phyloP scores from a whole-genome alignment of 148 eudicot species.

The Vaccinium macrocarpon region DNA sequence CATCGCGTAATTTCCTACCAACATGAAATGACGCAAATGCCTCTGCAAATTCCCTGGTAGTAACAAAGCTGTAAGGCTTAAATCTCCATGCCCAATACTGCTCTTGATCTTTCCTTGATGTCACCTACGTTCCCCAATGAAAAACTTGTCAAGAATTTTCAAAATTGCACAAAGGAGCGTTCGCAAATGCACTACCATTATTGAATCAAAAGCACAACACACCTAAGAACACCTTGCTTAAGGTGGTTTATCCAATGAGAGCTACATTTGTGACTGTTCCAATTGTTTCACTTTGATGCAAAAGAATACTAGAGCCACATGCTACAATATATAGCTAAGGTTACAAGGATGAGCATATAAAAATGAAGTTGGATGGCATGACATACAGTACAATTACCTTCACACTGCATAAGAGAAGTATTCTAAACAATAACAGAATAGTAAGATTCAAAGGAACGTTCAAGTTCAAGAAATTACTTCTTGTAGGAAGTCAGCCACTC shows the following conservation, averaged over 20 bases:
- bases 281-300: neutral
- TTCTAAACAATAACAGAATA: too few relatives aligned
- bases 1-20: conserved; percentile 16
- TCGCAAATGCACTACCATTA: neutral
- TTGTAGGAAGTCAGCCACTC: conserved; percentile 29
- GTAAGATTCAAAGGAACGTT: neutral
- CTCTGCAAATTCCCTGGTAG: conserved; percentile 16
- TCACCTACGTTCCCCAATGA: conserved; percentile 13
- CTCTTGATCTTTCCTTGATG: conserved; percentile 28
- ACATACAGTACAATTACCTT: neutral
- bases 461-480: conserved; percentile 16
- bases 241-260: neutral
- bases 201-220: neutral
- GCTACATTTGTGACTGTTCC: neutral
- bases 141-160: neutral
- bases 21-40: conserved; percentile 20
- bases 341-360: neutral
- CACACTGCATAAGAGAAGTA: neutral
- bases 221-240: neutral
- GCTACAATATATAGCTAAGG: neutral
- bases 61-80: conserved; percentile 13
- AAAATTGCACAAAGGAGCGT: neutral
- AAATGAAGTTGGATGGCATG: neutral
- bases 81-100: conserved; percentile 20
- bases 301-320: neutral